Percentiles rank a stretch among this genome's conserved stretches.
These are phyloP conservation scores for Cryptococcus hybrid DNA, from an alignment of 1,284 basidiomycete genomes.

Conservation along the genomic window DNA sequence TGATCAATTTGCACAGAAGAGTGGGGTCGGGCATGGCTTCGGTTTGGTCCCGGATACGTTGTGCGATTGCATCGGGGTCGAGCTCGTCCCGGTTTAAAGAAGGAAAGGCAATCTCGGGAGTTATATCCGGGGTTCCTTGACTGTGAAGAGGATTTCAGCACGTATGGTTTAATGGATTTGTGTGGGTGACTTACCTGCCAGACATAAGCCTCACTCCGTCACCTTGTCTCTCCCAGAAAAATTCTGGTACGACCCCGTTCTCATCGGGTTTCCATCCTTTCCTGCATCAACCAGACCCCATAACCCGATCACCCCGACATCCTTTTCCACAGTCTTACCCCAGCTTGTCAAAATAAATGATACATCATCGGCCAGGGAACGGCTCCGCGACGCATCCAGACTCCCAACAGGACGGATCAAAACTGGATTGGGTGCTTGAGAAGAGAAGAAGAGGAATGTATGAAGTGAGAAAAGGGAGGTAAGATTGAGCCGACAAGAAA, in stretches of 20 bases:
- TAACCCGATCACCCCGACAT: constrained; percentile 60
- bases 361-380: constrained; percentile 58
- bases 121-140: background rate
- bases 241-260: constrained; percentile 14
- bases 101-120: constrained; percentile 2
- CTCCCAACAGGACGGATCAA: background rate
- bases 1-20: constrained; percentile 64
- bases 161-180: background rate
- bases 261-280: constrained; percentile 44
- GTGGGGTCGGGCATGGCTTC: constrained; percentile 59
- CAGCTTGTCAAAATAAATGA: constrained; percentile 65
- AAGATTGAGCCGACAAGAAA: constrained; percentile 66
- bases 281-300: constrained; percentile 60
- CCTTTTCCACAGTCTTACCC: constrained; percentile 62
- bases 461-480: constrained; percentile 65
- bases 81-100: background rate
- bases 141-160: background rate
- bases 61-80: background rate
- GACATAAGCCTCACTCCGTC: constrained; percentile 16
- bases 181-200: constrained; percentile 48
- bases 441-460: constrained; percentile 50
- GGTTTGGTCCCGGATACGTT: background rate
- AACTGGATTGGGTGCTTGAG: background rate
- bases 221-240: constrained; percentile 27
- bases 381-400: background rate